These are phyloP conservation scores for Eucalyptus sp. DNA, from an alignment of 345 rosid genomes.

Conservation along the genomic window DNA sequence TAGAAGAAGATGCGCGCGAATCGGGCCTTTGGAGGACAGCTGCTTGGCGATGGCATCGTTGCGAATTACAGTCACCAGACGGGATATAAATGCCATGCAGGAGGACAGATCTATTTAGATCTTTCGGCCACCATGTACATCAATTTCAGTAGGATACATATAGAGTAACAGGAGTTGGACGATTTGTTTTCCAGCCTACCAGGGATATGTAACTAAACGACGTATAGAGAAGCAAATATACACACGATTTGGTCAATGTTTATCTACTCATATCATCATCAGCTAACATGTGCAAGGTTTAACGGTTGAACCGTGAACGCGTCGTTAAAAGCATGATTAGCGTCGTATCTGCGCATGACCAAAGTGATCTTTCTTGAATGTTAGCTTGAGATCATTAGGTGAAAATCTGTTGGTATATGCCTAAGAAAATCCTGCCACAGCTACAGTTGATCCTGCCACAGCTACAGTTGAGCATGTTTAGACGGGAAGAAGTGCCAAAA, in stretches of 20 bases:
- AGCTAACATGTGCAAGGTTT: background rate
- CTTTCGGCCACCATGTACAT: background rate
- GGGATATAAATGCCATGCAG: background rate
- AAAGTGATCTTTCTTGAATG: background rate
- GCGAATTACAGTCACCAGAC: background rate
- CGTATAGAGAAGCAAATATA: background rate
- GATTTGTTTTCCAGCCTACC: background rate
- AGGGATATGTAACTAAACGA: background rate
- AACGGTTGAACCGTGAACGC: background rate
- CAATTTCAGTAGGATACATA: background rate
- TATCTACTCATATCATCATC: background rate
- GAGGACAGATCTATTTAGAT: background rate
- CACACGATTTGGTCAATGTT: background rate
- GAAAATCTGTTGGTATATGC: background rate
- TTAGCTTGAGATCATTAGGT: background rate
- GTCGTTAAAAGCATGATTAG: background rate
- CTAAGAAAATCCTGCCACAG: background rate
- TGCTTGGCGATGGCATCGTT: background rate
- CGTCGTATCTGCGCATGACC: background rate
- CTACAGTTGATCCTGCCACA: background rate
- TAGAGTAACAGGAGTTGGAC: background rate
- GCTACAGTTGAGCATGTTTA: background rate
- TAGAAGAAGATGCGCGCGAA: background rate
- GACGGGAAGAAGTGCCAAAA: too few species aligned
- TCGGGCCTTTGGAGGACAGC: background rate